These are phyloP conservation scores for Vaccinium vitisidaea DNA, from an alignment of 148 eudicot genomes.

Conservation along the genomic window DNA sequence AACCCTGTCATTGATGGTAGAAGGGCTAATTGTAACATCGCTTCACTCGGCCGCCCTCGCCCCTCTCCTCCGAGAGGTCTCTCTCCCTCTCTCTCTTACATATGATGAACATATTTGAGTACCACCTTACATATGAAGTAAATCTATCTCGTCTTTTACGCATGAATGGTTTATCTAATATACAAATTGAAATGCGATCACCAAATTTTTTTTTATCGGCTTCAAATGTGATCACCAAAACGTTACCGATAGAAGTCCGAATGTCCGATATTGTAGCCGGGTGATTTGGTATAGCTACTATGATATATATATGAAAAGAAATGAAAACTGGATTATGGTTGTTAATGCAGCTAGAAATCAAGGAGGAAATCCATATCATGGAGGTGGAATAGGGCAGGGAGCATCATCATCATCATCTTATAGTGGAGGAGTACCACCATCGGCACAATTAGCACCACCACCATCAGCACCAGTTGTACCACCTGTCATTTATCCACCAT, in stretches of 20 bases:
- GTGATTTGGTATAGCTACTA: not conserved
- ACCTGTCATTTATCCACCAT: conserved; percentile 62
- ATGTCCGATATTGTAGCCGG: not conserved
- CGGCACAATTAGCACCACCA: conserved; percentile 9
- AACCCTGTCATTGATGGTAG: conserved; percentile 90
- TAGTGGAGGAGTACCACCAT: conserved; percentile 19
- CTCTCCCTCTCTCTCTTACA: not conserved
- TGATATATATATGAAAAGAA: too few species aligned
- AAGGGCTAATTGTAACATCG: conserved; percentile 90
- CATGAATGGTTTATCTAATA: not conserved
- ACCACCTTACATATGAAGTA: not conserved
- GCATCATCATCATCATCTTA: conserved; percentile 25
- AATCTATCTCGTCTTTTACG: not conserved
- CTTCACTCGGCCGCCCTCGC: conserved; percentile 78
- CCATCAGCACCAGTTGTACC: conserved; percentile 39
- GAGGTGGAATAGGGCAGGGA: conserved; percentile 34
- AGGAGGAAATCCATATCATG: conserved; percentile 35
- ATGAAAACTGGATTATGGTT: too few species aligned
- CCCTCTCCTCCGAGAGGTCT: conserved; percentile 75
- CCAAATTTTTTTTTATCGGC: too few species aligned
- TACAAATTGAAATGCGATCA: not conserved
- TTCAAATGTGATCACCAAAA: not conserved
- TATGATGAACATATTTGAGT: not conserved
- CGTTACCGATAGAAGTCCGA: not conserved
- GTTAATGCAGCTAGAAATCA: conserved; percentile 48